Base-by-base conservation (phyloP, 169 alveolate species). In the Perkinsus chesapeaki region DNA sequence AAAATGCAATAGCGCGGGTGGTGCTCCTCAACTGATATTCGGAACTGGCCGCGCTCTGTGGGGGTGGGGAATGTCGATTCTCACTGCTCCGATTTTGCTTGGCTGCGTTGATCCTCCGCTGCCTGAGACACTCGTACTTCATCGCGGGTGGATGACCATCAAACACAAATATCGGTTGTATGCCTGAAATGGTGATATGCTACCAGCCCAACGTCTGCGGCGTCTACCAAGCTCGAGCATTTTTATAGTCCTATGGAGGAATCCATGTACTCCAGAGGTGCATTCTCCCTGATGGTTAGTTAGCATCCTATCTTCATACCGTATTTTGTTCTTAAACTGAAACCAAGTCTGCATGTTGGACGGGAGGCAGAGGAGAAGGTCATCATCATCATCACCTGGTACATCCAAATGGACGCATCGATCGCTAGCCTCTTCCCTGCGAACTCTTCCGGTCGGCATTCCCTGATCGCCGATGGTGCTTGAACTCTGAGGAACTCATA, bases 101-200 rank as follows among this genome's bases (percentile, higher is more conserved):
- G 91, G 94, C 97, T 3, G 98, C 99, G 92, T 98, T 96, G 92
- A 96, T 97, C 92, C 98, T 96, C 92, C 97, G 92, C 94, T 96
- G 97, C 92, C 95, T 95, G 39, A 97, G 95, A 39, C 98, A 98
- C 73, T 97, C 96, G 36, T 94, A 94, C 92, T 98, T 98, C 37
- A 97, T 92, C 39, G 97, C 98, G n/a, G 99, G 99, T 20, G 99
- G 99, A n/a, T 96, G 98, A 12, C 99, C 99, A 94, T 98, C 99
- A 95, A 98, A 98, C 19, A 98, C 99, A 98, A 98, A 98, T 7
- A 97, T 95, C 20, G 99, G 99, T 72, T 96, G 96, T n/a, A 98
- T 96, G 10, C 82, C 82, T 60, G 82, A 60, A 60, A 16, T 1
- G 27, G 7, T 60, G 82, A 60, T 1, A 60, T 7, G 36, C 12